Conservation (phyloP, 306 rosid genomes). For the Aeschynomene evenia region DNA sequence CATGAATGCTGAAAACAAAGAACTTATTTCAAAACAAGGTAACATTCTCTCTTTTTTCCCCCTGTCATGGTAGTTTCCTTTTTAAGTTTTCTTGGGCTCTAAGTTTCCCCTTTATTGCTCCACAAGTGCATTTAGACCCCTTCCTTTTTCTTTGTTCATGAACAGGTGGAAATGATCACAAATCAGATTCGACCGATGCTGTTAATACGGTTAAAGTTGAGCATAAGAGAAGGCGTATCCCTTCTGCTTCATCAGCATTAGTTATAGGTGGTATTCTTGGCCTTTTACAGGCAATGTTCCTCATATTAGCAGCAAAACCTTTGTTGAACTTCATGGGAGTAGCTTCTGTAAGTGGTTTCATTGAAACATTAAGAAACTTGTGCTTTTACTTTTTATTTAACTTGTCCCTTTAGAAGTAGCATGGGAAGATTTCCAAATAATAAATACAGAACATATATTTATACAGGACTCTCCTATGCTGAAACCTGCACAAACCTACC, state of each 20-base stretch:
- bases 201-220: slow-evolving; percentile 30
- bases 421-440: not conserved
- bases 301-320: slow-evolving; percentile 67
- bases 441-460: not conserved
- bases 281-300: slow-evolving; percentile 61
- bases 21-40: slow-evolving; percentile 51
- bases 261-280: slow-evolving; percentile 73
- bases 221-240: slow-evolving; percentile 49
- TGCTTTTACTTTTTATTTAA: not conserved
- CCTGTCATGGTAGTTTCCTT: not conserved
- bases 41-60: not conserved
- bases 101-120: not conserved
- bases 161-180: slow-evolving; percentile 35
- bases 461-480: slow-evolving; percentile 66
- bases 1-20: slow-evolving; percentile 37
- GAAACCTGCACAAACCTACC: slow-evolving; percentile 58
- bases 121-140: slow-evolving; percentile 8
- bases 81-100: not conserved
- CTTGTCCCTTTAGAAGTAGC: not conserved
- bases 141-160: slow-evolving; percentile 24
- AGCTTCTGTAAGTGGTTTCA: slow-evolving; percentile 46
- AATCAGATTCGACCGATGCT: slow-evolving; percentile 28
- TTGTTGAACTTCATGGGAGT: slow-evolving; percentile 73
- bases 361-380: not conserved
- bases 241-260: slow-evolving; percentile 84